Evolutionary conservation across 225 moss, liverwort and hornwort genomes (phyloP), one percentile per base, ranked within the genome.

Genomic region (Takakia lepidozioides): DNA sequence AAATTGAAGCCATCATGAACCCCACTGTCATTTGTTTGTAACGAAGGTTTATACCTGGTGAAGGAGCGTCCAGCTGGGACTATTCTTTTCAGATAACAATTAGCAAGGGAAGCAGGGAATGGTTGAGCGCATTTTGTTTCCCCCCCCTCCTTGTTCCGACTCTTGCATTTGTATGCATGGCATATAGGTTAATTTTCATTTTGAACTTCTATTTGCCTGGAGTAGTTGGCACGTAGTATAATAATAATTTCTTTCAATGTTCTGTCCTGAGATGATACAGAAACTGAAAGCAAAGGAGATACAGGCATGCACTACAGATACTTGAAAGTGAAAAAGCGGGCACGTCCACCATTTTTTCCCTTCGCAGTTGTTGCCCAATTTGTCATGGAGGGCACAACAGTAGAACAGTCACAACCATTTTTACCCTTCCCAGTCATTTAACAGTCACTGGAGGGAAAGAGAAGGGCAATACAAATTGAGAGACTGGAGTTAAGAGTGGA

Each of bases 251-350:
- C 10, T 46, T 14, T 17, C 16, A 19, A 20, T 41, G 41, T 0
- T 41, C 8, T 20, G 14, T 25, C 21, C 24, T 19, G 48, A 42
- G 49, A 28, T 49, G 61, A 37, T 55, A 17, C 72, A 78, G 77
- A 59, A 59, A 52, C 49, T 78, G 61, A 78, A 62, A 68, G 58
- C 61, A 38, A 58, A 72, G 38, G 68, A 72, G 53, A 48, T 27
- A 18, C 19, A 27, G 43, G 54, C 48, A 41, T 58, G 59, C n/a
- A n/a, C n/a, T n/a, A n/a, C n/a, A n/a, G n/a, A n/a, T n/a, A n/a
- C n/a, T n/a, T n/a, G n/a, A n/a, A n/a, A n/a, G n/a, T n/a, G n/a
- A n/a, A n/a, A n/a, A n/a, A n/a, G n/a, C n/a, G n/a, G n/a, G n/a
- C n/a, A n/a, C n/a, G n/a, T n/a, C n/a, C n/a, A n/a, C n/a, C n/a